Base-by-base conservation (phyloP, 2,329 filamentous ascomycete species). In the Arthrobotrys musiformis region DNA sequence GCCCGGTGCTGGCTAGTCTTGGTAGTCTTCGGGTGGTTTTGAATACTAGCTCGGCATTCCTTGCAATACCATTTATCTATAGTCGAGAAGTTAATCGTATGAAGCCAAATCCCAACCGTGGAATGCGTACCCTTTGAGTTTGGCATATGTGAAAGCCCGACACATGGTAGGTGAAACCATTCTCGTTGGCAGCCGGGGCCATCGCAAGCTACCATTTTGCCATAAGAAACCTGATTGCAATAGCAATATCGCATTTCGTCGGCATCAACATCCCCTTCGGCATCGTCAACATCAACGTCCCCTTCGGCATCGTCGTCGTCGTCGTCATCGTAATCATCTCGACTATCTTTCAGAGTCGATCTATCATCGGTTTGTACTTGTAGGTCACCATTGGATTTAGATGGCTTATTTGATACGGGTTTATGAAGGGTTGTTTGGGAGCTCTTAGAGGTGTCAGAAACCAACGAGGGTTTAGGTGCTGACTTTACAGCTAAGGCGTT, bases 191-290 rank as follows among this genome's bases (percentile, higher is more conserved):
- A 95, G 79, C 90, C 87, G 72, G 91, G 89, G 83, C 94, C 94
- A 85, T 95, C 92, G 85, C 92, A 95, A 30, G 92, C 92, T 79
- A 95, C 92, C 92, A 95, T 95, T 82, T 94, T 91, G 78, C 92
- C 92, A 82, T 92, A 93, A 83, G 91, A 93, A 79, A 94, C 91
- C 81, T 91, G 91, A 82, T 94, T 91, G 83, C 92, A 95, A 30
- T 91, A 87, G 84, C 92, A 95, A 84, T 95, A 95, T 83, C 93
- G 86, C 72, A 85, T 92, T 82, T 91, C 90, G 83, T 93, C 91
- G 79, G 91, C 90, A 67, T 89, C 90, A 46, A 90, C 91, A 69
- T 93, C 91, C 60, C 93, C 91, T 33, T 91, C 90, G 22, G 89
- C 86, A 15, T 83, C 79, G 83, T 86, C 82, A 7, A 5, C 42